Conservation (phyloP, 2,329 filamentous ascomycete genomes). For the Trichoderma sp. region DNA sequence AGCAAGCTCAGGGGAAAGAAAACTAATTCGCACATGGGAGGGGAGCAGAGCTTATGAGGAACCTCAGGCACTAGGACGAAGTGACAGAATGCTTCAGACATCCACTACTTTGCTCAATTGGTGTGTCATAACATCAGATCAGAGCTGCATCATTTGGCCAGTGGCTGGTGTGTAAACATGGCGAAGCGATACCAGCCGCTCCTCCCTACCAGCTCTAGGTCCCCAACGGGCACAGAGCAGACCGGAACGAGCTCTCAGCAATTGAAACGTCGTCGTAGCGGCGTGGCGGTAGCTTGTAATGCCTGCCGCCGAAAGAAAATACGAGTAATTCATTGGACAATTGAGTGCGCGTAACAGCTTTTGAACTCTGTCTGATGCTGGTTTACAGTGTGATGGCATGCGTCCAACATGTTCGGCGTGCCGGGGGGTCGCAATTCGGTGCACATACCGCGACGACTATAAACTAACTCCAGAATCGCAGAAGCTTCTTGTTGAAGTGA, state of each 20-base stretch:
- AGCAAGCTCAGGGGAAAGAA: no score
- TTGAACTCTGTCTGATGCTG: background rate
- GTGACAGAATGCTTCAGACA: background rate
- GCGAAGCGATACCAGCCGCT: background rate
- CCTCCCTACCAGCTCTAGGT: background rate
- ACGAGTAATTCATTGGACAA: background rate
- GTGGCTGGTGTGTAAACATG: background rate
- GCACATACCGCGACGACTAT: constrained; percentile 24
- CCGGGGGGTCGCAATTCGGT: constrained; percentile 18
- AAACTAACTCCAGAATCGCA: constrained; percentile 16
- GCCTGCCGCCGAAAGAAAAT: background rate
- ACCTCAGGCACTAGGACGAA: background rate
- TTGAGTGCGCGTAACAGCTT: background rate
- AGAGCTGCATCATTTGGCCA: background rate
- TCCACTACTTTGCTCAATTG: background rate
- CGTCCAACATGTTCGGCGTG: constrained; percentile 26
- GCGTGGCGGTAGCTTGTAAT: background rate
- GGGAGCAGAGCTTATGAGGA: background rate
- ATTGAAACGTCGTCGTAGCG: background rate
- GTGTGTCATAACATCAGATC: background rate
- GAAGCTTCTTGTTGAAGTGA: constrained; percentile 24
- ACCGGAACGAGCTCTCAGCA: background rate
- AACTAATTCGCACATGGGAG: no score
- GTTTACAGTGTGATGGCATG: constrained; percentile 25
- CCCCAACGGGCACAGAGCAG: background rate